These are phyloP conservation scores for Ophiostoma sp. DNA, from an alignment of 2,329 filamentous ascomycete species.

Conservation along the genomic window DNA sequence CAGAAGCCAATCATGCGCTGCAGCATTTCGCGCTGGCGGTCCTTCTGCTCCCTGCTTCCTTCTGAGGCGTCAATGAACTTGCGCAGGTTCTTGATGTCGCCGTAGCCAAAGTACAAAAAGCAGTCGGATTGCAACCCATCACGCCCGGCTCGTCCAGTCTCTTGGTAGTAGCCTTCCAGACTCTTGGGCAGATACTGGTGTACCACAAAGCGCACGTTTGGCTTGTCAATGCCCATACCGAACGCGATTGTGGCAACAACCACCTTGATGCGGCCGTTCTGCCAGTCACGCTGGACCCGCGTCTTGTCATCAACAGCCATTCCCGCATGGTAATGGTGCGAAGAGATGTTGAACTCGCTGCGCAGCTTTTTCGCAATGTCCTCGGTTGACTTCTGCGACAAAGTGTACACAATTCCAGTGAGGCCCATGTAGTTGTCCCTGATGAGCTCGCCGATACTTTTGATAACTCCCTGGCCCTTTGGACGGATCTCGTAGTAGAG, in stretches of 20 bases:
- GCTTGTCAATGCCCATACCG: slow-evolving; percentile 99
- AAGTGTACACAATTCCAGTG: slow-evolving; percentile 88
- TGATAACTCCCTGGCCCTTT: slow-evolving; percentile 58
- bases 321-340: slow-evolving; percentile 80
- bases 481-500: slow-evolving; percentile 77
- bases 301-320: slow-evolving; percentile 65
- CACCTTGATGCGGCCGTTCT: slow-evolving; percentile 70
- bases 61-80: slow-evolving; percentile 81
- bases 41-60: slow-evolving; percentile 69
- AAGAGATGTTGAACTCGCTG: slow-evolving; percentile 59
- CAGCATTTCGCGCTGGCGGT: slow-evolving; percentile 79
- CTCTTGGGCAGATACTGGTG: slow-evolving; percentile 92
- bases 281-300: slow-evolving; percentile 74
- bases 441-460: slow-evolving; percentile 61
- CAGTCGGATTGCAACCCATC: slow-evolving; percentile 85
- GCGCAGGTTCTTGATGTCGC: slow-evolving; percentile 66
- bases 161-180: slow-evolving; percentile 95
- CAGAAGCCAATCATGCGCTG: slow-evolving; percentile 80
- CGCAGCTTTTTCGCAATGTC: slow-evolving; percentile 65
- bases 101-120: slow-evolving; percentile 81
- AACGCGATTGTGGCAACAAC: slow-evolving; percentile 98
- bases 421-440: slow-evolving; percentile 62
- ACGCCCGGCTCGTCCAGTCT: slow-evolving; percentile 89
- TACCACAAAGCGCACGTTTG: slow-evolving; percentile 92
- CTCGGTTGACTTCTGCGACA: slow-evolving; percentile 80